A percentile compares a stretch with the other conserved stretches of the same genome.
phyloP scores from a whole-genome alignment of 495 filamentous ascomycete genomes.

The Xylaria acuta region DNA sequence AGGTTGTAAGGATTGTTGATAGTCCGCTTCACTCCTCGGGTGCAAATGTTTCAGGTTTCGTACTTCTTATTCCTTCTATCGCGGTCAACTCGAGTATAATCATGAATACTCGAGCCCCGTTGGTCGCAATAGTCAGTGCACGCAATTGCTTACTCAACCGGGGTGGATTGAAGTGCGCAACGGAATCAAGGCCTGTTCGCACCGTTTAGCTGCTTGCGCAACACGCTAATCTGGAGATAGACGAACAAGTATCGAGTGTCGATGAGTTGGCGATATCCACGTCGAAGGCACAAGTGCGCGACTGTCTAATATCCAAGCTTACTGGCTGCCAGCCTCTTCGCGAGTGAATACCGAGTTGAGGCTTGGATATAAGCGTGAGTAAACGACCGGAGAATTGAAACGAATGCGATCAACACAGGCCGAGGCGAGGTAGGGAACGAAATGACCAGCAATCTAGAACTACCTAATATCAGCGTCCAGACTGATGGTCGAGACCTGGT shows the following conservation, averaged over 20 bases:
- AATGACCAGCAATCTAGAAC: conserved; percentile 34
- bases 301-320: conserved; percentile 24
- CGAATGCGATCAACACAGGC: conserved; percentile 45
- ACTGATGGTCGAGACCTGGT: conserved; percentile 13
- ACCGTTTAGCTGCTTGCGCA: conserved; percentile 10
- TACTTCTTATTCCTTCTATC: neutral
- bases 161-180: neutral
- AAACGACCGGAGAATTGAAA: conserved; percentile 30
- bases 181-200: conserved; percentile 2
- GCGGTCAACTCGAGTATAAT: neutral
- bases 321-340: conserved; percentile 26
- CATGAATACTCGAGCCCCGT: neutral
- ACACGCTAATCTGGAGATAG: neutral
- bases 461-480: conserved; percentile 8
- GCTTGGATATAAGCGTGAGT: conserved; percentile 24
- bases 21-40: neutral
- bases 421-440: conserved; percentile 31
- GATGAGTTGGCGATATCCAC: conserved; percentile 13
- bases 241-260: conserved; percentile 19
- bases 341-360: conserved; percentile 23
- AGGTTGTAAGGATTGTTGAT: no score
- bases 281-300: neutral
- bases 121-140: neutral
- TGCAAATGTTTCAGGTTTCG: neutral
- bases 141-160: neutral